Percentiles rank a stretch among this genome's conserved stretches.
Evolutionary conservation across 2,329 filamentous ascomycete genomes (phyloP).

Genomic region (Microcera coccophila): DNA sequence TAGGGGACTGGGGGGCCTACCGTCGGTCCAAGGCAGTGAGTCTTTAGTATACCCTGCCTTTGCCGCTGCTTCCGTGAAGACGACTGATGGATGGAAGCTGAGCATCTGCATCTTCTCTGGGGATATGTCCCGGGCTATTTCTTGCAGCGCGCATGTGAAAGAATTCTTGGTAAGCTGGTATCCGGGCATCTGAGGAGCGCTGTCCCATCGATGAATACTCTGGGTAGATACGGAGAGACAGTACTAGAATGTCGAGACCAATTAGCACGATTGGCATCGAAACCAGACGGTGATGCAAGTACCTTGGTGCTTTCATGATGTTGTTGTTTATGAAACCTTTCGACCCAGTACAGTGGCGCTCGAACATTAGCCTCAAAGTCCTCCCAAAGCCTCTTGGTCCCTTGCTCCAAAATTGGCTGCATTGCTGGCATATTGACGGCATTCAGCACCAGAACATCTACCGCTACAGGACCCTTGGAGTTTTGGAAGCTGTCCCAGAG

Average conservation of each 20-base stretch:
- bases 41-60: background rate
- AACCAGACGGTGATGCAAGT: background rate
- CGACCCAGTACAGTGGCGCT: background rate
- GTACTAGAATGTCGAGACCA: slow-evolving; percentile 1
- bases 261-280: background rate
- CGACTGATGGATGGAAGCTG: background rate
- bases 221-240: background rate
- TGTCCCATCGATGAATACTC: background rate
- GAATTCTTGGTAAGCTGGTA: slow-evolving; percentile 1
- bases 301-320: background rate
- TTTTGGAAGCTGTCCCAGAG: background rate
- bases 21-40: background rate
- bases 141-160: background rate
- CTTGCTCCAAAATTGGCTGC: background rate
- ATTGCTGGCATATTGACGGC: background rate
- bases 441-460: slow-evolving; percentile 1
- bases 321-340: background rate
- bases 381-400: background rate
- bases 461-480: no score
- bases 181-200: background rate
- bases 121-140: background rate
- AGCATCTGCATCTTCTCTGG: slow-evolving; percentile 1
- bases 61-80: background rate
- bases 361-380: background rate
- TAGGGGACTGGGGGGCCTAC: background rate